Conservation (phyloP, 2,329 filamentous ascomycete genomes). For the Dothistroma septosporum region DNA sequence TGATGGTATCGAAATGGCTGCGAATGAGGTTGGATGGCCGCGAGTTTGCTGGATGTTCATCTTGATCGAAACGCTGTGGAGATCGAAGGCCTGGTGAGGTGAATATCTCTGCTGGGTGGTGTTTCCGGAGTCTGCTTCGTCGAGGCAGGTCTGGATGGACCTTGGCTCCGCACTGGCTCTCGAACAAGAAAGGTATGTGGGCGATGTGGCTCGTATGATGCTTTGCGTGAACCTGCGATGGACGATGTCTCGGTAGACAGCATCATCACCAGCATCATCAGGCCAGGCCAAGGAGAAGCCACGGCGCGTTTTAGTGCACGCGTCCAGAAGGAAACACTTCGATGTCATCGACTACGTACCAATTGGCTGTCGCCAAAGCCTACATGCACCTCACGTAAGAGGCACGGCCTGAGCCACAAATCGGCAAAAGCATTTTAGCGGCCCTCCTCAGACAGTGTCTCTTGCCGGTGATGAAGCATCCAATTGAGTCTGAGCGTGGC, state of each 20-base stretch:
- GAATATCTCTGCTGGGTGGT: background rate
- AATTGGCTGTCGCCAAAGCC: background rate
- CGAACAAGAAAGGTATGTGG: background rate
- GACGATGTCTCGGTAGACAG: background rate
- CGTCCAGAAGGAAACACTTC: slow-evolving; percentile 5
- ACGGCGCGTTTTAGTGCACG: background rate
- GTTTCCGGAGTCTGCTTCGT: background rate
- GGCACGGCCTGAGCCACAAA: slow-evolving; percentile 6
- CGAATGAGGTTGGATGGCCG: background rate
- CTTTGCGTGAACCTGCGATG: background rate
- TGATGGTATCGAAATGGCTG: background rate
- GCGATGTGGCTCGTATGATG: background rate
- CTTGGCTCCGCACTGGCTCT: background rate
- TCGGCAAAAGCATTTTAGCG: slow-evolving; percentile 1
- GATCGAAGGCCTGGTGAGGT: too few species aligned
- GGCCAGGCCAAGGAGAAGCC: background rate
- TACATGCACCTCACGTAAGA: too few species aligned
- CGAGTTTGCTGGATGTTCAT: background rate
- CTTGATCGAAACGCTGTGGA: background rate
- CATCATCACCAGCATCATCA: too few species aligned
- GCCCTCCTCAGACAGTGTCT: background rate
- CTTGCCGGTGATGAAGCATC: background rate
- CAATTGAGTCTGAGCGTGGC: background rate
- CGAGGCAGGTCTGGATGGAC: background rate
- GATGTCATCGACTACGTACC: slow-evolving; percentile 1